A percentile compares a stretch with the other conserved stretches of the same genome.
Conservation (phyloP, 176 grass and related monocot species). For the Lolium multiflorum region DNA sequence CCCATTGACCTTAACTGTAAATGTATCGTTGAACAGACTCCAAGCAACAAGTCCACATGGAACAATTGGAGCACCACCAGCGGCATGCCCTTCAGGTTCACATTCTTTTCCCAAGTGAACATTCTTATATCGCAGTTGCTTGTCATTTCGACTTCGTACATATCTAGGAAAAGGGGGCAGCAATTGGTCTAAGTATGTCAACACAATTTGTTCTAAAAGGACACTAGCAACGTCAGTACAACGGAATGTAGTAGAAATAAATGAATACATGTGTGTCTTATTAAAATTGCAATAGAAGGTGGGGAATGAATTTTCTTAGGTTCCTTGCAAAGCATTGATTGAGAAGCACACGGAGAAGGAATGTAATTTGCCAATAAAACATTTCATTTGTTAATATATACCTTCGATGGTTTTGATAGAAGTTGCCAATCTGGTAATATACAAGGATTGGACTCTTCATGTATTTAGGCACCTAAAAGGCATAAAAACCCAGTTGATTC, state of each 20-base stretch:
- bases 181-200: conserved; percentile 3
- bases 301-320: not conserved
- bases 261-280: not conserved
- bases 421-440: conserved; percentile 84
- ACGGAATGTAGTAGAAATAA: conserved; percentile 15
- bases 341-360: not conserved
- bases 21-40: conserved; percentile 96
- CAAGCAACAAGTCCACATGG: conserved; percentile 93
- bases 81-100: conserved; percentile 59
- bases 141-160: conserved; percentile 86
- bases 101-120: conserved; percentile 60
- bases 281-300: not conserved
- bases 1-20: conserved; percentile 58
- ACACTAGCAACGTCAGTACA: conserved; percentile 21
- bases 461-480: conserved; percentile 70
- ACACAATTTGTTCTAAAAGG: not conserved
- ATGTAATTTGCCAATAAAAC: not conserved
- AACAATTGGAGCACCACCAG: conserved; percentile 64
- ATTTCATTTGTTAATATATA: conserved; percentile 42
- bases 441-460: conserved; percentile 84
- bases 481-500: conserved; percentile 14
- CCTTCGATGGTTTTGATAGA: conserved; percentile 96
- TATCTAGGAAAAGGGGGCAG: conserved; percentile 57
- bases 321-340: not conserved
- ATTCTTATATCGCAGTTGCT: conserved; percentile 60